These are phyloP conservation scores for Sequoia sempervirens DNA, from an alignment of 75 land plant genomes.

Conservation along the genomic window DNA sequence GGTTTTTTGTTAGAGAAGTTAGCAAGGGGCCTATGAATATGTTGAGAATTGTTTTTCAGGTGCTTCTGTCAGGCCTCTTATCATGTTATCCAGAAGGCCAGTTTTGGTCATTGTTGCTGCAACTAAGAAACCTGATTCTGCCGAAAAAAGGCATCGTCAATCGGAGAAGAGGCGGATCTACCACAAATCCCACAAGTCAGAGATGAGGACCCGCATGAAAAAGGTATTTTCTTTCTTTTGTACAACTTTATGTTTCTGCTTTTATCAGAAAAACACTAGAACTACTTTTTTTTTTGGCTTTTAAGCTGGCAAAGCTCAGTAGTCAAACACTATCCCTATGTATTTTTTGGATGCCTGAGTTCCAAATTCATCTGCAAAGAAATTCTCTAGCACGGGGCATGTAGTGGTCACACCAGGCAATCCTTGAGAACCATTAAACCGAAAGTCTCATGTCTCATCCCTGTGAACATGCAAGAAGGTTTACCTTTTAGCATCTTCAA, in stretches of 20 bases:
- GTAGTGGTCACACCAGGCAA: neutral
- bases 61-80: neutral
- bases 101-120: slow-evolving; percentile 49
- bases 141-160: slow-evolving; percentile 82
- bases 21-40: neutral
- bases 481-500: neutral
- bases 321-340: neutral
- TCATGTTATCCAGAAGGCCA: slow-evolving; percentile 8
- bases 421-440: neutral
- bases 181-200: slow-evolving; percentile 85
- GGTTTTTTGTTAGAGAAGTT: neutral
- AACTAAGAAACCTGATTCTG: slow-evolving; percentile 64
- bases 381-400: neutral
- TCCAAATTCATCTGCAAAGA: neutral
- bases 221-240: slow-evolving; percentile 46
- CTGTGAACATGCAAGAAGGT: neutral
- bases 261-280: neutral
- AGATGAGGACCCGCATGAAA: slow-evolving; percentile 84
- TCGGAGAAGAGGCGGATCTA: slow-evolving; percentile 77
- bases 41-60: slow-evolving; percentile 3
- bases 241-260: slow-evolving; percentile 3
- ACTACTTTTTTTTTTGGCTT: neutral
- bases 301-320: neutral
- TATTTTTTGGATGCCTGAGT: neutral
- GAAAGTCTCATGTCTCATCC: neutral